These are phyloP conservation scores for Asterochloris sp. DNA, from an alignment of 139 green algal species.

Conservation along the genomic window DNA sequence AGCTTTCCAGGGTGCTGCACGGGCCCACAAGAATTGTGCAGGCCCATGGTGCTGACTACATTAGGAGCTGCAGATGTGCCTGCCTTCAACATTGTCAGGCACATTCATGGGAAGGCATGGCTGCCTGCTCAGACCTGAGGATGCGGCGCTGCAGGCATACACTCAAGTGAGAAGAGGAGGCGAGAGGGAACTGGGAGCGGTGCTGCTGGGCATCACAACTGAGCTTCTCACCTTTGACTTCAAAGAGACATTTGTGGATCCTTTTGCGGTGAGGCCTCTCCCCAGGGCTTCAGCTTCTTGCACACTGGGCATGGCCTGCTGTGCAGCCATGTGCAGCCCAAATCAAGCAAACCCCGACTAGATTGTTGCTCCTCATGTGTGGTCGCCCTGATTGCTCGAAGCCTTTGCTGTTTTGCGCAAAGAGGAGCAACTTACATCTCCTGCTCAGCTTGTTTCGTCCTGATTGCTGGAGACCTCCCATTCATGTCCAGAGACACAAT, in stretches of 20 bases:
- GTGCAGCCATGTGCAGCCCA: neutral
- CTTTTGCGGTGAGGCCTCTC: constrained; percentile 4
- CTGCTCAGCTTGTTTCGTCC: neutral
- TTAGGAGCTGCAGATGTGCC: too few species aligned
- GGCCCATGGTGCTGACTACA: too few species aligned
- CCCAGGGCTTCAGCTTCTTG: too few species aligned
- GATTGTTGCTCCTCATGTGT: neutral
- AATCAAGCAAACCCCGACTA: neutral
- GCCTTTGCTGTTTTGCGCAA: neutral
- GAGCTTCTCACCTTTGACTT: constrained; percentile 8
- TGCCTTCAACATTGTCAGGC: too few species aligned
- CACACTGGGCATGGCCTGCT: too few species aligned
- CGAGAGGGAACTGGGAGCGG: neutral
- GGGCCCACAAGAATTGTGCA: too few species aligned
- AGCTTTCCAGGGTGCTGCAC: too few species aligned
- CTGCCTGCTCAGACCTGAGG: neutral
- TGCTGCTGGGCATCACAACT: constrained; percentile 9
- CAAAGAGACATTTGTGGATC: constrained; percentile 11
- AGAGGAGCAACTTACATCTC: neutral
- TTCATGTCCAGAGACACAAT: neutral
- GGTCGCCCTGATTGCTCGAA: neutral
- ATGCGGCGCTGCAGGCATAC: neutral
- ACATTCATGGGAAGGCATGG: too few species aligned
- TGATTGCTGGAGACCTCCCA: too few species aligned
- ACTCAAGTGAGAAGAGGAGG: neutral